These are phyloP conservation scores for Syzygium oleosum DNA, from an alignment of 345 rosid species.

Conservation along the genomic window DNA sequence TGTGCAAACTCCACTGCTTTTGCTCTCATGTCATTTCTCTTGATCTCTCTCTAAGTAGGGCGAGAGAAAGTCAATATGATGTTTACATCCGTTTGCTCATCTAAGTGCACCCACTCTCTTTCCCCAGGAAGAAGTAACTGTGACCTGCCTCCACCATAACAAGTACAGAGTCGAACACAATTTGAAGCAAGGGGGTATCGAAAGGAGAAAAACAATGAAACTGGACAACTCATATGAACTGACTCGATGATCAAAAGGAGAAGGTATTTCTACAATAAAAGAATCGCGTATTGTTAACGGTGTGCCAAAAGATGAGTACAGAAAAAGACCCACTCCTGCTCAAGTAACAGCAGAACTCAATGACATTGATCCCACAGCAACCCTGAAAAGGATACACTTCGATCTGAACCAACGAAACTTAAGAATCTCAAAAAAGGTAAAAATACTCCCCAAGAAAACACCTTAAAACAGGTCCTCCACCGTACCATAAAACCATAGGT, in stretches of 20 bases:
- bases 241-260: not conserved
- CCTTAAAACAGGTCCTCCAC: not conserved
- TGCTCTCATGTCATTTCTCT: not conserved
- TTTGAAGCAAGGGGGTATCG: not conserved
- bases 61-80: not conserved
- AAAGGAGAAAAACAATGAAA: not conserved
- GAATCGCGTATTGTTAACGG: not conserved
- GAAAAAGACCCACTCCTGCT: not conserved
- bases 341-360: not conserved
- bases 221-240: not conserved
- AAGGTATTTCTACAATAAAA: not conserved
- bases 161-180: not conserved
- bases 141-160: not conserved
- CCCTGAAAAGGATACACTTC: not conserved
- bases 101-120: not conserved
- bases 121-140: not conserved
- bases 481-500: not conserved
- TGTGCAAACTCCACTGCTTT: not conserved
- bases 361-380: not conserved
- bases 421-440: not conserved
- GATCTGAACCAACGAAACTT: not conserved
- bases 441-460: not conserved
- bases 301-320: not conserved
- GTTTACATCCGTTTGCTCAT: not conserved
- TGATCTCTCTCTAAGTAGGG: not conserved